Evolutionary conservation across 2,329 filamentous ascomycete species (phyloP).

Genomic region (Colletotrichum gloeosporioides): DNA sequence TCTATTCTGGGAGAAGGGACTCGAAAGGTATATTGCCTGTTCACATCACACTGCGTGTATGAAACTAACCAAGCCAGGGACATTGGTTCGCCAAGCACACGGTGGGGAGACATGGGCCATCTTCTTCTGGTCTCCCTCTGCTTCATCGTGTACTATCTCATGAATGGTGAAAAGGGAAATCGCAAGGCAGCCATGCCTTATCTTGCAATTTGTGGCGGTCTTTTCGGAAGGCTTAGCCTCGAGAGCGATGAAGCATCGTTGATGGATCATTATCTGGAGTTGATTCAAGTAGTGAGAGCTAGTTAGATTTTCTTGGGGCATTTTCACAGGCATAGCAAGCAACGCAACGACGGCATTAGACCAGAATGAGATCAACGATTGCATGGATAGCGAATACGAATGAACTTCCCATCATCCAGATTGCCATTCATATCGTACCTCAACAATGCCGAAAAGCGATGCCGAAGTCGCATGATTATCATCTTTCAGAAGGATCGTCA

Average conservation of each 20-base stretch:
- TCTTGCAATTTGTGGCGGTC: constrained; percentile 3
- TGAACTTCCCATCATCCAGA: neutral
- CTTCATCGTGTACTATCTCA: constrained; percentile 11
- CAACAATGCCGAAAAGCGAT: neutral
- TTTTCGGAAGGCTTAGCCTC: constrained; percentile 1
- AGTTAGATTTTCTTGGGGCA: neutral
- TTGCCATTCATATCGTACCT: neutral
- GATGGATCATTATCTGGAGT: constrained; percentile 8
- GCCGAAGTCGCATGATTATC: neutral
- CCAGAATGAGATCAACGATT: neutral
- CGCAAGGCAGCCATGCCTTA: constrained; percentile 9
- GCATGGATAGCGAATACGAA: neutral
- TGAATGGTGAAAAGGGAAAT: neutral
- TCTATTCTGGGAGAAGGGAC: constrained; percentile 4
- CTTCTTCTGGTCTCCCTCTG: constrained; percentile 14
- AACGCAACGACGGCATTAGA: neutral
- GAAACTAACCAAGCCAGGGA: neutral
- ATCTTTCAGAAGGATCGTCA: neutral
- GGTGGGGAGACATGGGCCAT: constrained; percentile 11
- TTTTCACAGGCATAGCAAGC: neutral
- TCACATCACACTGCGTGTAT: no score
- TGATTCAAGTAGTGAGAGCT: neutral
- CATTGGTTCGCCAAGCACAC: neutral
- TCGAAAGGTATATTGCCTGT: neutral
- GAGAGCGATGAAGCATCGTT: neutral